These are phyloP conservation scores for Corrigiola litoralis DNA, from an alignment of 179 eudicot species.

Conservation along the genomic window DNA sequence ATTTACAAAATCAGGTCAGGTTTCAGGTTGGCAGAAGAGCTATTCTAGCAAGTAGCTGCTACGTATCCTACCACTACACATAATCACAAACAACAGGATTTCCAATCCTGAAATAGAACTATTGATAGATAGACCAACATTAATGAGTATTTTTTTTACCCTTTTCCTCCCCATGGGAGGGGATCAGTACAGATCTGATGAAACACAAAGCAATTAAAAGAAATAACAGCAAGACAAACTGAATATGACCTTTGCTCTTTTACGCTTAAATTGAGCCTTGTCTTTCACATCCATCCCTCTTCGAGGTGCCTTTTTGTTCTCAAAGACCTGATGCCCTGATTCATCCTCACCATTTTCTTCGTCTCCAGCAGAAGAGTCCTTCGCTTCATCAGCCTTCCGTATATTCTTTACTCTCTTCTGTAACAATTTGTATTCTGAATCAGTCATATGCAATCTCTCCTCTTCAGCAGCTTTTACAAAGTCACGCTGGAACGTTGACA, in stretches of 20 bases:
- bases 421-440: slow-evolving; percentile 49
- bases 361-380: slow-evolving; percentile 31
- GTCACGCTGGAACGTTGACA: slow-evolving; percentile 55
- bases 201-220: not conserved
- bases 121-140: no score
- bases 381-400: slow-evolving; percentile 20
- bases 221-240: not conserved
- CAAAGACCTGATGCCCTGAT: slow-evolving; percentile 1
- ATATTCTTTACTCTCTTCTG: slow-evolving; percentile 31
- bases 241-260: slow-evolving; percentile 60
- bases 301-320: slow-evolving; percentile 20
- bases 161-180: no score
- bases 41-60: no score
- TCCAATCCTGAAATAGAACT: no score
- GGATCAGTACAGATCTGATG: not conserved
- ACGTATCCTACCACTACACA: no score
- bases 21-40: no score
- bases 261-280: slow-evolving; percentile 63
- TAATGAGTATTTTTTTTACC: no score
- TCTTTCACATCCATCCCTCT: slow-evolving; percentile 37
- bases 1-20: no score
- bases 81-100: no score
- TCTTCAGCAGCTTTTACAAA: slow-evolving; percentile 73
- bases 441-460: slow-evolving; percentile 53
- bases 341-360: slow-evolving; percentile 31